Evolutionary conservation across 2,329 filamentous ascomycete species (phyloP).

Genomic region (Epichloe bromicola): DNA sequence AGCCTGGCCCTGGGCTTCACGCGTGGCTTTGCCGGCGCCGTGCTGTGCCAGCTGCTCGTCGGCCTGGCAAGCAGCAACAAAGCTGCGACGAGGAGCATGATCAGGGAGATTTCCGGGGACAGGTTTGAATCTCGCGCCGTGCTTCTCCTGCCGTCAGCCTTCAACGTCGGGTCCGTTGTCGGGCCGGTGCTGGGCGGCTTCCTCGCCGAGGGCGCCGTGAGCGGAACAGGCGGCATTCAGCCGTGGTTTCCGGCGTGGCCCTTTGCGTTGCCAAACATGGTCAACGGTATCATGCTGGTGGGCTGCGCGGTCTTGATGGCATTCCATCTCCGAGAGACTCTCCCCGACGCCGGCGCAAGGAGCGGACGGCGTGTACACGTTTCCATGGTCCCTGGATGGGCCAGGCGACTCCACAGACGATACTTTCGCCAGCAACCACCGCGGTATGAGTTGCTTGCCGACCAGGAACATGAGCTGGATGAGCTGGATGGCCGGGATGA

Average conservation of each 20-base stretch:
- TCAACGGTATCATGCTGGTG: slow-evolving; percentile 35
- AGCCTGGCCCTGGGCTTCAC: background rate
- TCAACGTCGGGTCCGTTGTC: slow-evolving; percentile 60
- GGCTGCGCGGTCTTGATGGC: slow-evolving; percentile 31
- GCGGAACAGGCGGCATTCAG: slow-evolving; percentile 40
- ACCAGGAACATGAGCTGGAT: background rate
- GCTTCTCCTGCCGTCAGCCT: slow-evolving; percentile 60
- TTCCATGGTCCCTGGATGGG: too few relatives aligned
- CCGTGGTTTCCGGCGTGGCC: slow-evolving; percentile 35
- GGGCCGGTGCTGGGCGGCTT: slow-evolving; percentile 58
- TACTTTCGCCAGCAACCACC: slow-evolving; percentile 5
- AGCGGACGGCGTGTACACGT: slow-evolving; percentile 23
- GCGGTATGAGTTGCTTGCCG: slow-evolving; percentile 9
- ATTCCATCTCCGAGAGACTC: slow-evolving; percentile 40
- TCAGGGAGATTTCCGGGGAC: too few relatives aligned
- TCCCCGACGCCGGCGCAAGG: slow-evolving; percentile 29
- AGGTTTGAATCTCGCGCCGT: slow-evolving; percentile 34
- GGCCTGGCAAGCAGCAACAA: background rate
- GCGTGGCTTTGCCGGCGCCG: background rate
- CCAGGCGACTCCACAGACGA: slow-evolving; percentile 12
- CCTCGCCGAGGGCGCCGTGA: slow-evolving; percentile 51
- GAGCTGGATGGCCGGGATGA: background rate
- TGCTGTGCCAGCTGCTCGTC: background rate
- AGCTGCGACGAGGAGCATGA: background rate
- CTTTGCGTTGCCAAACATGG: slow-evolving; percentile 41